These are phyloP conservation scores for Mollisiaceae sp. DNA, from an alignment of 2,329 filamentous ascomycete species.

Conservation along the genomic window DNA sequence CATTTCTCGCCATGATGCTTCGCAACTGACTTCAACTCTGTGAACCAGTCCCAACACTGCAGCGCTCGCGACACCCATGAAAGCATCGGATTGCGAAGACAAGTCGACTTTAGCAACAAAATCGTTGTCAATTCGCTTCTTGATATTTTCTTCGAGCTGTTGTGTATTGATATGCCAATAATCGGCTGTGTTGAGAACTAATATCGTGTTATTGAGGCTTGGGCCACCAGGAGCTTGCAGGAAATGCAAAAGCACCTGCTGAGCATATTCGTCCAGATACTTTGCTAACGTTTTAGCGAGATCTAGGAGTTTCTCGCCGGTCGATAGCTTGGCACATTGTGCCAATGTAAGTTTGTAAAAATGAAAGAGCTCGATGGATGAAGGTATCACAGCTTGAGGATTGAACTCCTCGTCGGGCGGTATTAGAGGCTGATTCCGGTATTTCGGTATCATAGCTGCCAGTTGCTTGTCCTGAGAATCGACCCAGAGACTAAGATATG, in stretches of 20 bases:
- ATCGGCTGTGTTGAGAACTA: slow-evolving; percentile 94
- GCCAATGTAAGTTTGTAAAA: slow-evolving; percentile 93
- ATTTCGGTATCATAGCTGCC: slow-evolving; percentile 82
- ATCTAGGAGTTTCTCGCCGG: slow-evolving; percentile 83
- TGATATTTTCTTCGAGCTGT: slow-evolving; percentile 94
- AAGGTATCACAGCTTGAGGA: slow-evolving; percentile 84
- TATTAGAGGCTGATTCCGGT: slow-evolving; percentile 80
- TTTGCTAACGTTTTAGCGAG: slow-evolving; percentile 85
- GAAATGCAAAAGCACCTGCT: slow-evolving; percentile 83
- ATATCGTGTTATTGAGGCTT: slow-evolving; percentile 74
- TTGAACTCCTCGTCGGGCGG: slow-evolving; percentile 91
- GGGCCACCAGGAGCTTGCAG: slow-evolving; percentile 57
- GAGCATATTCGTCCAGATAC: slow-evolving; percentile 93
- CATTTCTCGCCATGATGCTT: slow-evolving; percentile 95
- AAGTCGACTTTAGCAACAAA: slow-evolving; percentile 80
- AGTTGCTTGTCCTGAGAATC: slow-evolving; percentile 93
- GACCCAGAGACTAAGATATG: slow-evolving; percentile 95
- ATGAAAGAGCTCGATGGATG: slow-evolving; percentile 95
- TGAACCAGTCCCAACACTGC: slow-evolving; percentile 84
- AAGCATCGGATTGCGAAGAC: slow-evolving; percentile 91
- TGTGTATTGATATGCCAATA: slow-evolving; percentile 95
- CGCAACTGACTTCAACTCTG: slow-evolving; percentile 80
- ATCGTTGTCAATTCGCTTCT: slow-evolving; percentile 83
- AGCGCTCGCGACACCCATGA: slow-evolving; percentile 91
- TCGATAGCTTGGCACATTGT: slow-evolving; percentile 95